Base-by-base conservation (phyloP, 148 eudicot genomes). In the Limonium bicolor region DNA sequence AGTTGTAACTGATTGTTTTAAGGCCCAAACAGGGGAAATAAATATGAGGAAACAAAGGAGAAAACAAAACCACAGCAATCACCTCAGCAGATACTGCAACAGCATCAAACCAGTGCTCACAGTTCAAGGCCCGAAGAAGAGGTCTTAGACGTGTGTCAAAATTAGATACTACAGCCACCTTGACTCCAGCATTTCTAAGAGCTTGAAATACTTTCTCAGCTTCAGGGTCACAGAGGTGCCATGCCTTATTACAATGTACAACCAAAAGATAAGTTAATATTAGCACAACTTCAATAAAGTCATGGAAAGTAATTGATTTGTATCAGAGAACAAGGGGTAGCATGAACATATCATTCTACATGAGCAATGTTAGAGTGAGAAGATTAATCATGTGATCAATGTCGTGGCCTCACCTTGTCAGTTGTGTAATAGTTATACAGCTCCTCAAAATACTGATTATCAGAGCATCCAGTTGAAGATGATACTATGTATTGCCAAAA, bases 91-190 rank as follows among this genome's bases (percentile, higher is more conserved):
- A 90, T n/a, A 90, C 95, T 29, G 95, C 88, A 31, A 90, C 73
- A 36, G 86, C 99, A 73, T 90, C 95, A 67, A 92, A 92, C 99
- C 99, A 92, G 60, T 85, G 76, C 49, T 92, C 99, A 58, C 99
- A 92, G 35, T 81, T 76, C 26, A 90, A 56, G 27, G 88, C 93
- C 37, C 69, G 80, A 65, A 90, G 27, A 20, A 90, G 55, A 40
- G 95, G 99, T 62, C 78, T 75, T 32, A 85, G 60, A 17, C 94
- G 62, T 41, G 95, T 90, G 56, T 90, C 99, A 38, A 90, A 90
- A 66, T 90, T 90, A 11, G 95, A 90, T 46, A 90, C 95, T 15
- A 90, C 65, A 17, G 99, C 99, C 48, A 90, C 65, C 54, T 84
- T 81, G 7, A 90, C 87, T 37, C 95, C 99, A 4, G 78, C 79